Percentiles rank a stretch among this genome's conserved stretches.
Conservation (phyloP, 1,139 yeast species). For the Suhomyces atakaporum region DNA sequence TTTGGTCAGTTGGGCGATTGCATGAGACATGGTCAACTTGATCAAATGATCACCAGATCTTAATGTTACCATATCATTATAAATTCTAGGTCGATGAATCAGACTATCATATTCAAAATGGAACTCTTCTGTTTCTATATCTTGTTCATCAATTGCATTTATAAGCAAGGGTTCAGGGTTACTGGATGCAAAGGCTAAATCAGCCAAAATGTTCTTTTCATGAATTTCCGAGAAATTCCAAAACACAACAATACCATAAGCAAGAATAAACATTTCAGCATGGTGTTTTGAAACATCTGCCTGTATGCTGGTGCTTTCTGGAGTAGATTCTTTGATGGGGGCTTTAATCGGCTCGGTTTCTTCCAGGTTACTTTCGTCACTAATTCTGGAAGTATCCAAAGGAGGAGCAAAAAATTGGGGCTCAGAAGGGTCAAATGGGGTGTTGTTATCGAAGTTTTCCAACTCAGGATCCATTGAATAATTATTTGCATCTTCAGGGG, state of each 20-base stretch:
- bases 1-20: slow-evolving; percentile 95
- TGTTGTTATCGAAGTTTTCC: slow-evolving; percentile 36
- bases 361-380: slow-evolving; percentile 18
- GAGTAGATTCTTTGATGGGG: slow-evolving; percentile 7
- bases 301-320: slow-evolving; percentile 13
- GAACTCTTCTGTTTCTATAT: slow-evolving; percentile 92
- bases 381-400: slow-evolving; percentile 20
- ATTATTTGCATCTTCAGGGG: slow-evolving; percentile 63
- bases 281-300: slow-evolving; percentile 65
- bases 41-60: slow-evolving; percentile 91
- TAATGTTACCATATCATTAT: slow-evolving; percentile 90
- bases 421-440: slow-evolving; percentile 50
- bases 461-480: slow-evolving; percentile 53
- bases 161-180: slow-evolving; percentile 53
- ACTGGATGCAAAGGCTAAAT: slow-evolving; percentile 74
- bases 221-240: slow-evolving; percentile 95
- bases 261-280: slow-evolving; percentile 88
- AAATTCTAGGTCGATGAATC: slow-evolving; percentile 83
- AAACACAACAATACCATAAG: slow-evolving; percentile 92
- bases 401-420: slow-evolving; percentile 54
- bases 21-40: slow-evolving; percentile 91
- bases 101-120: slow-evolving; percentile 87
- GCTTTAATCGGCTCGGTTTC: slow-evolving; percentile 3
- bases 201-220: slow-evolving; percentile 91
- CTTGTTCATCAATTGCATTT: slow-evolving; percentile 82